Conservation (phyloP, 331 rosid species). For the Prunus yedoensis region DNA sequence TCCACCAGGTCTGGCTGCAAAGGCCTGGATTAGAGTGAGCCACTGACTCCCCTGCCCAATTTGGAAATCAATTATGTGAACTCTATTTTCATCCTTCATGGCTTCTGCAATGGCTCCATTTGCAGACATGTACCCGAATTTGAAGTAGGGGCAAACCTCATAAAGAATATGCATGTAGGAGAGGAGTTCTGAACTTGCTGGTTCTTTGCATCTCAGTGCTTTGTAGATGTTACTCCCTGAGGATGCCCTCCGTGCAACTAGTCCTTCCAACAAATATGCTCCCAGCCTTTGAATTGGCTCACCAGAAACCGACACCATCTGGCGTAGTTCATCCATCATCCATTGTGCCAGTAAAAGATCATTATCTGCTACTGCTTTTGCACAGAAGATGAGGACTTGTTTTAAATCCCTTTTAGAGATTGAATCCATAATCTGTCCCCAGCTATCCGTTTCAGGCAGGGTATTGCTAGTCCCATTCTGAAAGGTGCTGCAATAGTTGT, state of each 20-base stretch:
- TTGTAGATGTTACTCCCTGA: constrained; percentile 81
- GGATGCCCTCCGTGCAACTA: constrained; percentile 64
- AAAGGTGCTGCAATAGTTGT: constrained; percentile 47
- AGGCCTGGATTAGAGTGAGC: constrained; percentile 92
- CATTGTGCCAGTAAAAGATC: constrained; percentile 68
- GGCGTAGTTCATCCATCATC: constrained; percentile 73
- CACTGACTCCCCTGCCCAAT: constrained; percentile 94
- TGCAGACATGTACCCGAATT: constrained; percentile 95
- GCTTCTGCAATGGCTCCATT: constrained; percentile 99
- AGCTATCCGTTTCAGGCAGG: constrained; percentile 54
- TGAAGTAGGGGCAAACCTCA: constrained; percentile 95
- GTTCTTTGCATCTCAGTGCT: constrained; percentile 75
- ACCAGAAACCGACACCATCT: constrained; percentile 87
- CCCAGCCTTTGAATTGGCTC: constrained; percentile 96
- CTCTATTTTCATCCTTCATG: constrained; percentile 74
- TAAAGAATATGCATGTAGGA: constrained; percentile 85
- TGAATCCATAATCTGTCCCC: constrained; percentile 69
- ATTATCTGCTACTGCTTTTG: constrained; percentile 71
- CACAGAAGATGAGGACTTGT: constrained; percentile 68
- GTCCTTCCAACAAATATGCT: constrained; percentile 96
- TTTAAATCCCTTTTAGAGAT: constrained; percentile 64
- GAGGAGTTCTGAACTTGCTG: constrained; percentile 71
- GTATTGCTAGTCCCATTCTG: constrained; percentile 41
- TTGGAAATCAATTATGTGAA: constrained; percentile 94
- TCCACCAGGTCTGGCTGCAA: constrained; percentile 94